phyloP scores from a whole-genome alignment of 768 basidiomycete species.

The Tylopilus sp. region DNA sequence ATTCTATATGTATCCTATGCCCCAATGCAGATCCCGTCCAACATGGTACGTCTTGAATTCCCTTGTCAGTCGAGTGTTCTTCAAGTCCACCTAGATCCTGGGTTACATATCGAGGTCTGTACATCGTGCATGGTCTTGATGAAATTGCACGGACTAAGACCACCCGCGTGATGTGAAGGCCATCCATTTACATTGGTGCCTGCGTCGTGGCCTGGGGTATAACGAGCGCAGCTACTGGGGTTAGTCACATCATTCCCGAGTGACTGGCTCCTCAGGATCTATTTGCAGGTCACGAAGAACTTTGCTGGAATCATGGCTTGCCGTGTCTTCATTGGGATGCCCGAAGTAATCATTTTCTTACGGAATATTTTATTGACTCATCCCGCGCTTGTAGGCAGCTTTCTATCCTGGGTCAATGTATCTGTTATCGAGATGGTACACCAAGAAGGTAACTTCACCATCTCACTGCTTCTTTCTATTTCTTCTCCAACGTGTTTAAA shows the following conservation, averaged over 20 bases:
- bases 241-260: constrained; percentile 17
- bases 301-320: constrained; percentile 34
- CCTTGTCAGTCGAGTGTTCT: background rate
- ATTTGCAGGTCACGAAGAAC: constrained; percentile 26
- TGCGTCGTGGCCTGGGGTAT: constrained; percentile 64
- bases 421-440: too few species aligned
- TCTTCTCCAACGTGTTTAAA: constrained; percentile 15
- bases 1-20: constrained; percentile 57
- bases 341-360: constrained; percentile 37
- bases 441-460: constrained; percentile 24
- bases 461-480: background rate
- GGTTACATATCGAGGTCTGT: constrained; percentile 50
- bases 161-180: constrained; percentile 33
- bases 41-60: constrained; percentile 44
- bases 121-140: background rate
- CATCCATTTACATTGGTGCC: constrained; percentile 56
- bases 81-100: constrained; percentile 38
- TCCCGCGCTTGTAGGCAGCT: constrained; percentile 38
- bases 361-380: background rate
- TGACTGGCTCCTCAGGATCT: background rate
- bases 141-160: background rate
- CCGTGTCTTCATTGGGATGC: constrained; percentile 60
- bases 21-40: constrained; percentile 25
- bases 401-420: constrained; percentile 58
- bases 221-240: constrained; percentile 61